Conservation (phyloP, 257 asterid species). For the Rehmannia glutinosa region DNA sequence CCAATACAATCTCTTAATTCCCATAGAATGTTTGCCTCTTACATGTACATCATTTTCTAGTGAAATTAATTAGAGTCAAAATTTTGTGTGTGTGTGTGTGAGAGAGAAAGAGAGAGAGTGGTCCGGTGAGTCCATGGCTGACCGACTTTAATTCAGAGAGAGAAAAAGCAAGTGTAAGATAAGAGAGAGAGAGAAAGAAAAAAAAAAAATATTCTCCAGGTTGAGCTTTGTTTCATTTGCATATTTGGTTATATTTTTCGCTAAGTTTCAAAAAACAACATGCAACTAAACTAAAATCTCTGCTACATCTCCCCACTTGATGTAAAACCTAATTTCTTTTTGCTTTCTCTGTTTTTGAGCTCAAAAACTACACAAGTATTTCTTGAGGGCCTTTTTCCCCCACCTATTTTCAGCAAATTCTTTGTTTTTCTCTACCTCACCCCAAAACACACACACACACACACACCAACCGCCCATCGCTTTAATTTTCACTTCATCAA, state of each 20-base stretch:
- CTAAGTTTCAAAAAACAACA: slow-evolving; percentile 42
- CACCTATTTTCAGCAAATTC: slow-evolving; percentile 41
- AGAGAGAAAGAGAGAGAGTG: slow-evolving; percentile 37
- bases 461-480: background rate
- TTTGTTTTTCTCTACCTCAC: slow-evolving; percentile 30
- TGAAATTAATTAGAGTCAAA: background rate
- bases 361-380: slow-evolving; percentile 1
- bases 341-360: background rate
- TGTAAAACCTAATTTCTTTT: background rate
- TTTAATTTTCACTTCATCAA: background rate
- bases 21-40: slow-evolving; percentile 20
- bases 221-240: slow-evolving; percentile 35
- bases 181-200: slow-evolving; percentile 21
- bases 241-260: slow-evolving; percentile 28
- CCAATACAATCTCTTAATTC: background rate
- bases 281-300: slow-evolving; percentile 24
- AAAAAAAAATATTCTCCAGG: slow-evolving; percentile 29
- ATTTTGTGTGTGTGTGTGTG: too few relatives aligned
- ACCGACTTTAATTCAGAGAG: slow-evolving; percentile 66
- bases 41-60: background rate
- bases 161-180: slow-evolving; percentile 41
- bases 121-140: slow-evolving; percentile 85
- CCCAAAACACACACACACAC: background rate
- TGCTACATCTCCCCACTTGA: background rate
- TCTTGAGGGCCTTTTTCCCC: slow-evolving; percentile 27